A percentile compares a stretch with the other conserved stretches of the same genome.
Evolutionary conservation across 371 early-diverging fungal species (phyloP).

Genomic region (Dichotomocladium elegans): DNA sequence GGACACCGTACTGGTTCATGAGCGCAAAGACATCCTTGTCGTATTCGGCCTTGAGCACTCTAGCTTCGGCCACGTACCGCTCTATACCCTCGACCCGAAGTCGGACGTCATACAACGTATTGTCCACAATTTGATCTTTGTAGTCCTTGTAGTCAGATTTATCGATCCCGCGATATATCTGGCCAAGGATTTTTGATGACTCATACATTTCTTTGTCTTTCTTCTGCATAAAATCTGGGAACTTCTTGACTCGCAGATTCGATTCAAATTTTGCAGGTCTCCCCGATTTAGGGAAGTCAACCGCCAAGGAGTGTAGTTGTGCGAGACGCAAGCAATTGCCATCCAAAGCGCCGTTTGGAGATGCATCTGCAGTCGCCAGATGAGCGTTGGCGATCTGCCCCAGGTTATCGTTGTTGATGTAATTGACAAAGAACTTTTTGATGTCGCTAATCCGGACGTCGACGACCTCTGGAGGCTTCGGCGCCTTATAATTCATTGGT

Average conservation of each 20-base stretch:
- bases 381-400: constrained; percentile 78
- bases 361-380: constrained; percentile 61
- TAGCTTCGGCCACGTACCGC: constrained; percentile 50
- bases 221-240: constrained; percentile 85
- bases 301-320: constrained; percentile 54
- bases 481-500: constrained; percentile 63
- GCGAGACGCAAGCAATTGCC: constrained; percentile 57
- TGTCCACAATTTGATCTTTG: constrained; percentile 11
- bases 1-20: constrained; percentile 68
- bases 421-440: constrained; percentile 69
- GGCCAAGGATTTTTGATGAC: constrained; percentile 58
- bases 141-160: constrained; percentile 33
- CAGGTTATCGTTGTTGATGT: constrained; percentile 67
- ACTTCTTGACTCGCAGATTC: constrained; percentile 43
- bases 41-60: constrained; percentile 33
- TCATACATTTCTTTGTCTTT: constrained; percentile 46
- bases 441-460: constrained; percentile 46
- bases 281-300: constrained; percentile 46
- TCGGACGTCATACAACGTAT: constrained; percentile 32
- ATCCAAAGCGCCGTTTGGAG: constrained; percentile 39
- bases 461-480: constrained; percentile 20
- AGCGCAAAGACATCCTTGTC: constrained; percentile 49
- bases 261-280: constrained; percentile 30
- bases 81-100: constrained; percentile 53
- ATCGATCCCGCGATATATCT: constrained; percentile 54